Conservation (phyloP, 2,329 filamentous ascomycete species). For the Zelopaecilomyces penicillatus region DNA sequence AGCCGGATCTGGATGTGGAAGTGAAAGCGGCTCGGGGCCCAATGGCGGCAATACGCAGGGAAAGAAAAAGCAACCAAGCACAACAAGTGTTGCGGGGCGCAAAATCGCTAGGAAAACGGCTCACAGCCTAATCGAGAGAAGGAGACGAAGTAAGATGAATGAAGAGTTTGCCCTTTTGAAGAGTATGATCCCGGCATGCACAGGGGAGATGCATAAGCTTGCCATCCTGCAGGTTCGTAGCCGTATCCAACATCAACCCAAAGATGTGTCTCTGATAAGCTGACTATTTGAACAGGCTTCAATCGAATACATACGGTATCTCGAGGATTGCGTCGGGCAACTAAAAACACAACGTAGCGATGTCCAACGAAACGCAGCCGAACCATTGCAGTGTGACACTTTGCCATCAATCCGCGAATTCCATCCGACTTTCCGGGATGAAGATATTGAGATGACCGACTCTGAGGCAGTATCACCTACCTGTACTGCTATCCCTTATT, state of each 20-base stretch:
- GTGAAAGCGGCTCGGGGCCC: conserved; percentile 14
- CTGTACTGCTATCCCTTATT: conserved; percentile 28
- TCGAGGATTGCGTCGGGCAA: conserved; percentile 78
- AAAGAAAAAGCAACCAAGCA: conserved; percentile 71
- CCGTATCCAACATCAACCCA: neutral
- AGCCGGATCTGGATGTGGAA: conserved; percentile 9
- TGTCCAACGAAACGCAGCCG: conserved; percentile 17
- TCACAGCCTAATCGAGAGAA: conserved; percentile 86
- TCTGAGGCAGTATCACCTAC: conserved; percentile 42
- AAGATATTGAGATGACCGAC: conserved; percentile 55
- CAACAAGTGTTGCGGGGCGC: conserved; percentile 75
- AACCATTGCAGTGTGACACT: conserved; percentile 18
- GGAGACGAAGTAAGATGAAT: conserved; percentile 94
- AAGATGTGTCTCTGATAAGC: neutral
- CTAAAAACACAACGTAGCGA: conserved; percentile 55
- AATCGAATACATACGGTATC: conserved; percentile 91
- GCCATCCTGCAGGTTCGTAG: conserved; percentile 77
- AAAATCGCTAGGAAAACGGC: conserved; percentile 96
- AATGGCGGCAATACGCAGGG: conserved; percentile 20
- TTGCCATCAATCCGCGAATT: conserved; percentile 31
- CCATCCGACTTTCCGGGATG: conserved; percentile 32
- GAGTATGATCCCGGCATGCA: conserved; percentile 89
- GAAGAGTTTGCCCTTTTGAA: conserved; percentile 93
- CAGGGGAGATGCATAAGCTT: conserved; percentile 97
- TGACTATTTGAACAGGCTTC: conserved; percentile 55